Evolutionary conservation across 2,329 filamentous ascomycete genomes (phyloP), one percentile per base, ranked within the genome.

Genomic region (Calonectria hongkongensis): DNA sequence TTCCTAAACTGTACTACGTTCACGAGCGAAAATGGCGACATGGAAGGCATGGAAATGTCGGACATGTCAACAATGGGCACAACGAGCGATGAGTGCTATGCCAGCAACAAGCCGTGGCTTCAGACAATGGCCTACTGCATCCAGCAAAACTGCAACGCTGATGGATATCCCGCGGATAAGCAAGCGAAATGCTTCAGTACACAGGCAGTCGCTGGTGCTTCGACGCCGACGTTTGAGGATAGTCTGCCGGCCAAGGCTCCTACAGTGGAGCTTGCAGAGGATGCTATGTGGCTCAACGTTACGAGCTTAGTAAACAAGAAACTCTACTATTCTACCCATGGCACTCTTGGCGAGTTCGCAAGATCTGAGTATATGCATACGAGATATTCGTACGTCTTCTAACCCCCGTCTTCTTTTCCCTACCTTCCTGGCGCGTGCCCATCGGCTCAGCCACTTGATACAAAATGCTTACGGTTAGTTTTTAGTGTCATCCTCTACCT

Each of bases 111-210:
- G 39, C 39, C 58, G 25, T 63, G 39, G 58, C 39, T 63, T 18
- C 39, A 63, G 39, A 63, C 58, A 6, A 63, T 63, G 58, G 58
- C 58, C 6, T 63, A 63, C 25, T 63, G 58, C 27, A 63, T 63
- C n/a, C 58, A 63, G n/a, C 58, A 63, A 12, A 45, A 63, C 13
- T 63, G 58, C 18, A 33, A 63, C 39, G 58, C 58, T 9, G 58
- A 47, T 7, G 58, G 39, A 36, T 58, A 58, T 21, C 51, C 51
- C 4, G n/a, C 51, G 25, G 51, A 58, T 15, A 58, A 58, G 33
- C 51, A 58, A 13, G 51, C 51, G n/a, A 58, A 58, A 15, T 58
- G 33, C 51, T 58, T 58, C 12, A 58, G 51, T 16, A 58, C 10
- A 5, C 51, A 58, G 10, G n/a, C 51, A 39, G 33, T 58, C 39